Percentiles rank a stretch among this genome's conserved stretches.
These are phyloP conservation scores for Aspergillus piperis DNA, from an alignment of 2,329 filamentous ascomycete genomes.

Conservation along the genomic window DNA sequence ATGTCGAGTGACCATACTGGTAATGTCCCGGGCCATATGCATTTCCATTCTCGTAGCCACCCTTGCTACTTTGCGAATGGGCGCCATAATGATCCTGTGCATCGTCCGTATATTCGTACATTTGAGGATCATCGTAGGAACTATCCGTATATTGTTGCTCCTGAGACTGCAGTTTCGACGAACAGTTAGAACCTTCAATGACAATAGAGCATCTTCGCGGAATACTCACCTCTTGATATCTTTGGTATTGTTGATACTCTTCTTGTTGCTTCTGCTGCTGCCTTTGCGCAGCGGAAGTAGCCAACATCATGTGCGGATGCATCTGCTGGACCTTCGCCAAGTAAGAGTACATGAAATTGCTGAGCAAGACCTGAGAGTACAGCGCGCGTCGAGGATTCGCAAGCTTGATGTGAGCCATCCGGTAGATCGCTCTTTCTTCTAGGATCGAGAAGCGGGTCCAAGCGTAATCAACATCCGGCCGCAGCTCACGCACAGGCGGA, in stretches of 20 bases:
- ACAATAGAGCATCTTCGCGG: neutral
- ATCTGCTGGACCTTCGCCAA: constrained; percentile 98
- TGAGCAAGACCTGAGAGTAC: constrained; percentile 91
- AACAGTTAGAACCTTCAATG: neutral
- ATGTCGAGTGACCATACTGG: constrained; percentile 43
- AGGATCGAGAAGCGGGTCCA: constrained; percentile 95
- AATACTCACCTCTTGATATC: constrained; percentile 48
- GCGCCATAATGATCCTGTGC: constrained; percentile 39
- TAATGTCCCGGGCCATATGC: constrained; percentile 39
- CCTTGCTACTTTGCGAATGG: constrained; percentile 40
- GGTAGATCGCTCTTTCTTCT: constrained; percentile 94
- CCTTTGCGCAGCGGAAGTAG: constrained; percentile 74
- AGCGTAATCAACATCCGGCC: constrained; percentile 89
- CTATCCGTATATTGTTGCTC: constrained; percentile 42
- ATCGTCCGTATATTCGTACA: constrained; percentile 54
- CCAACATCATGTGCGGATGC: constrained; percentile 93
- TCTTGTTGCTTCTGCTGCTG: constrained; percentile 45
- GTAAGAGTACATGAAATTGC: constrained; percentile 99
- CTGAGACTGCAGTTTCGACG: constrained; percentile 22
- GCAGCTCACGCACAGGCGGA: constrained; percentile 69
- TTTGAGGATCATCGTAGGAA: constrained; percentile 53
- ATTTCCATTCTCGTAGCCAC: constrained; percentile 42
- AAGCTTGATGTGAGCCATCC: constrained; percentile 98
- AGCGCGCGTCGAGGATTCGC: constrained; percentile 93
- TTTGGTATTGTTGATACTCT: constrained; percentile 49